Evolutionary conservation across 805 yeast genomes (phyloP).

Genomic region (Ogataea henricii): DNA sequence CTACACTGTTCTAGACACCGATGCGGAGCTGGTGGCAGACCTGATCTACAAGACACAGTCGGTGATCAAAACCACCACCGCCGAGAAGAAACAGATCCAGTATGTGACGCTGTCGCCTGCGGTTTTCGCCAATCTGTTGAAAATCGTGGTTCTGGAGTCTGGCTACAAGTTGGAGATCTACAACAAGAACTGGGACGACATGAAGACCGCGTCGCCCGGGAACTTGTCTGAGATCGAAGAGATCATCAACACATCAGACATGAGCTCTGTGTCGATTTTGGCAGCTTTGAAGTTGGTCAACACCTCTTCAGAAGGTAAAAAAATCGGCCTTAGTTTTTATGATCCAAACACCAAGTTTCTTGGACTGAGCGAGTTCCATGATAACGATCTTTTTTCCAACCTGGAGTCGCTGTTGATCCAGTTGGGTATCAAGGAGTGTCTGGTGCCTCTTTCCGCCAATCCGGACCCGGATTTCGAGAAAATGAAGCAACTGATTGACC

Average conservation of each 20-base stretch:
- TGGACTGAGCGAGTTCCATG: conserved; percentile 78
- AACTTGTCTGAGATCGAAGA: conserved; percentile 79
- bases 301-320: conserved; percentile 44
- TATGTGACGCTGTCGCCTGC: conserved; percentile 80
- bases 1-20: conserved; percentile 70
- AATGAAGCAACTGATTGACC: conserved; percentile 68
- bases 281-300: conserved; percentile 50
- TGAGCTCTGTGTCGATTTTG: conserved; percentile 45
- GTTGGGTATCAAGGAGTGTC: conserved; percentile 82
- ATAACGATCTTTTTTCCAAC: conserved; percentile 85
- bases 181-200: conserved; percentile 60
- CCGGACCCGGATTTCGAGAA: conserved; percentile 61
- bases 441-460: conserved; percentile 48
- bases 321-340: conserved; percentile 76
- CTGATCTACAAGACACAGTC: conserved; percentile 79
- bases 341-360: conserved; percentile 69
- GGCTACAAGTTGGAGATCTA: conserved; percentile 83
- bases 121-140: conserved; percentile 65
- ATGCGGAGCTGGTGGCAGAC: conserved; percentile 84
- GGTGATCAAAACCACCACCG: conserved; percentile 57
- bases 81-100: conserved; percentile 44
- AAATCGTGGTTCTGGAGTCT: conserved; percentile 64
- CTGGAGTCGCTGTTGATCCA: conserved; percentile 86
- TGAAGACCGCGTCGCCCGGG: conserved; percentile 82
- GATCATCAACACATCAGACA: conserved; percentile 49